A percentile compares a stretch with the other conserved stretches of the same genome.
These are phyloP conservation scores for Oryza nivara DNA, from an alignment of 176 grass and related monocot species.

Conservation along the genomic window DNA sequence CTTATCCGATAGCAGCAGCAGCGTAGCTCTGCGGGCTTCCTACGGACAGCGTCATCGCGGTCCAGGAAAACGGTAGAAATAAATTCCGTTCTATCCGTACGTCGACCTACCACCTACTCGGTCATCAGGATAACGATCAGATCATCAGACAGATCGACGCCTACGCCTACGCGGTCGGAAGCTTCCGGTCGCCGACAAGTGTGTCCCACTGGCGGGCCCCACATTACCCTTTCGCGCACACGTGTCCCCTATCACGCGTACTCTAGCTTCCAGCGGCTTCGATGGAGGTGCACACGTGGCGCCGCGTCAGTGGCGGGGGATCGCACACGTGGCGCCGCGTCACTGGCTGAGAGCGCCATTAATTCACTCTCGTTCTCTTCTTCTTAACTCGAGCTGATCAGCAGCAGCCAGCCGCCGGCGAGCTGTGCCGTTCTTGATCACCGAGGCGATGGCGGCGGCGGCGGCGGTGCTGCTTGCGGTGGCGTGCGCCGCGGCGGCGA, in stretches of 20 bases:
- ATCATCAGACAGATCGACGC: neutral
- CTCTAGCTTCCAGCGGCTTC: neutral
- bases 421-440: too few species aligned
- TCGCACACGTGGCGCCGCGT: neutral
- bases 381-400: neutral
- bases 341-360: neutral
- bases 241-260: neutral
- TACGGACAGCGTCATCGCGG: neutral
- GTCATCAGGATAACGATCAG: neutral
- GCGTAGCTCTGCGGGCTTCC: neutral
- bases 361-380: neutral
- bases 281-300: neutral
- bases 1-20: neutral
- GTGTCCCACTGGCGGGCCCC: too few species aligned
- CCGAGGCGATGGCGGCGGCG: neutral
- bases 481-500: neutral
- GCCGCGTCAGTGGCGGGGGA: too few species aligned
- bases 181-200: neutral
- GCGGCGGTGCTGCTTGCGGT: neutral
- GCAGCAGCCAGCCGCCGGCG: too few species aligned
- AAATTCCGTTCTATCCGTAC: neutral
- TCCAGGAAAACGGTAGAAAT: slow-evolving; percentile 6
- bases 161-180: neutral
- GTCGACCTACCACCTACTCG: neutral
- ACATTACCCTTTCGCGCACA: neutral